phyloP scores from a whole-genome alignment of 2,329 filamentous ascomycete genomes.

The Nemania bipapillata region DNA sequence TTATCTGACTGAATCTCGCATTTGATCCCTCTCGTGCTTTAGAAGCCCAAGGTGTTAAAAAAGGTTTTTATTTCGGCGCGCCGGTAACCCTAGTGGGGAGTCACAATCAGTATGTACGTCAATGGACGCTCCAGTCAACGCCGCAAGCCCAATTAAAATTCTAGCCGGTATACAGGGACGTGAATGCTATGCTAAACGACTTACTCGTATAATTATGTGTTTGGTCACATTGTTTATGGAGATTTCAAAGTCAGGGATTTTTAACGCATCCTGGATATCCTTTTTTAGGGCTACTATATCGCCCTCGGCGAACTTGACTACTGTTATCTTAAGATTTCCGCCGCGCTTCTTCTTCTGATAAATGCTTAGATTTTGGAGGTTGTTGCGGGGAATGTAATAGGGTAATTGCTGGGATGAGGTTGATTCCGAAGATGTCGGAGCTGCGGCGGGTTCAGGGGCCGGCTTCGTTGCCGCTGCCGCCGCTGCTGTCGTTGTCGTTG shows the following conservation, averaged over 20 bases:
- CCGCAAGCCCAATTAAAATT: neutral
- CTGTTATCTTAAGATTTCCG: conserved; percentile 78
- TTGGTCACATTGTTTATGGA: conserved; percentile 70
- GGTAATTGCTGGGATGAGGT: conserved; percentile 57
- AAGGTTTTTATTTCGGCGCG: conserved; percentile 43
- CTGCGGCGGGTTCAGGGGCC: conserved; percentile 12
- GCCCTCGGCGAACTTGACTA: conserved; percentile 82
- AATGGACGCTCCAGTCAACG: neutral
- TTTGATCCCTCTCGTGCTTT: neutral
- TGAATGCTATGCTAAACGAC: neutral
- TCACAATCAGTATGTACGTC: conserved; percentile 1
- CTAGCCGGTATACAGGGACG: neutral
- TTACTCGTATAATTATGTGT: conserved; percentile 80
- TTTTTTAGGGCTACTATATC: conserved; percentile 70
- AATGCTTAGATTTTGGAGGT: conserved; percentile 76
- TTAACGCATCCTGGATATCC: conserved; percentile 70
- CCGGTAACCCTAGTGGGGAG: conserved; percentile 41
- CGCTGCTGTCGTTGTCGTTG: neutral
- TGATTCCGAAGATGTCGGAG: conserved; percentile 38
- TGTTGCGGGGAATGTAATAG: conserved; percentile 79
- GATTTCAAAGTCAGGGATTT: conserved; percentile 65
- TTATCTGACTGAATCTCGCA: neutral
- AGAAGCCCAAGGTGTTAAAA: conserved; percentile 46
- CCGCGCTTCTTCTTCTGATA: conserved; percentile 80
- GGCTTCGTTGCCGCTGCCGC: neutral